A percentile compares a stretch with the other conserved stretches of the same genome.
Conservation (phyloP, 2,329 filamentous ascomycete genomes). For the Pestalotiopsis sp. region DNA sequence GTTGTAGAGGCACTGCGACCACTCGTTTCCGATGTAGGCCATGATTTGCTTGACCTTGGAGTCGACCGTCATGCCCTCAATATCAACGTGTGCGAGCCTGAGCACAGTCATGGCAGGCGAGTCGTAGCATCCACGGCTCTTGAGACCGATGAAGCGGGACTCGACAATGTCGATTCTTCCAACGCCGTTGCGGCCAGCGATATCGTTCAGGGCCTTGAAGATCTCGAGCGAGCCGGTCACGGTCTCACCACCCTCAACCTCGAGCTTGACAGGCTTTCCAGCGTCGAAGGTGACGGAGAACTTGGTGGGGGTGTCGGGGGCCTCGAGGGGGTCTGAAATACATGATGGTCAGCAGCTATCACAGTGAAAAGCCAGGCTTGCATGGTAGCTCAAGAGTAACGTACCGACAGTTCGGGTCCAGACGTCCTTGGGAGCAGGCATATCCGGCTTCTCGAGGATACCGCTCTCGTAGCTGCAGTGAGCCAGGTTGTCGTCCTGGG, state of each 20-base stretch:
- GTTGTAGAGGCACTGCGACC: constrained; percentile 48
- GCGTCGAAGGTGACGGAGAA: constrained; percentile 74
- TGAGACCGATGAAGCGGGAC: constrained; percentile 54
- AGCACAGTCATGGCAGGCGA: constrained; percentile 24
- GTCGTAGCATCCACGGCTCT: constrained; percentile 62
- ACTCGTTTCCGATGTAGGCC: constrained; percentile 57
- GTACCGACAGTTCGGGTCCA: constrained; percentile 69
- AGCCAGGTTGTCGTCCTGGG: constrained; percentile 60
- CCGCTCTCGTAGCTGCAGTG: constrained; percentile 83
- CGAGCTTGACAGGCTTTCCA: constrained; percentile 68
- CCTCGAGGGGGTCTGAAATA: constrained; percentile 59
- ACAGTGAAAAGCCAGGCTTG: not conserved
- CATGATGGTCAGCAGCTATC: constrained; percentile 27
- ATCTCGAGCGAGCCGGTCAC: constrained; percentile 72
- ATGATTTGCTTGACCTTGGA: constrained; percentile 60
- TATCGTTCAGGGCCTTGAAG: constrained; percentile 72
- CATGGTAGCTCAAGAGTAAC: not conserved
- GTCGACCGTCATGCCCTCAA: constrained; percentile 62
- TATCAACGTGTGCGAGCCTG: constrained; percentile 47
- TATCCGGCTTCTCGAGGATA: constrained; percentile 67
- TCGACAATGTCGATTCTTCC: constrained; percentile 74
- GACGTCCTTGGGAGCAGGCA: constrained; percentile 74
- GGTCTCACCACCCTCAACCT: constrained; percentile 50
- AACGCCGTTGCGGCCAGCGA: constrained; percentile 73
- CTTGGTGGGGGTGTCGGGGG: constrained; percentile 71